These are phyloP conservation scores for Cordyceps tenuipes DNA, from an alignment of 2,329 filamentous ascomycete genomes.

Conservation along the genomic window DNA sequence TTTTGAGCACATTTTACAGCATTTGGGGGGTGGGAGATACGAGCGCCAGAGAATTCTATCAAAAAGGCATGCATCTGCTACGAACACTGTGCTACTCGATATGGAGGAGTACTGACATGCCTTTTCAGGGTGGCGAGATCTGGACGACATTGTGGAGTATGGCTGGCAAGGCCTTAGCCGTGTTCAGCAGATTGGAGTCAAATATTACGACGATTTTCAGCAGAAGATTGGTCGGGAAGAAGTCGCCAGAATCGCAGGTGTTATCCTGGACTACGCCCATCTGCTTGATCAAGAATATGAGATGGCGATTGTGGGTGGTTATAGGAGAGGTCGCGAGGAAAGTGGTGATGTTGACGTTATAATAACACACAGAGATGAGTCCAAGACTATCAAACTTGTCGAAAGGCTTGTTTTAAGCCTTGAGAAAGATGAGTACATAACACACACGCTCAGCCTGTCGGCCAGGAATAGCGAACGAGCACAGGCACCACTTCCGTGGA, in stretches of 20 bases:
- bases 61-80: conserved; percentile 36
- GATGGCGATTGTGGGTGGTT: conserved; percentile 66
- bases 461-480: conserved; percentile 63
- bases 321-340: conserved; percentile 65
- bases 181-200: conserved; percentile 87
- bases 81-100: not conserved
- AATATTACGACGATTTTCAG: conserved; percentile 83
- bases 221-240: conserved; percentile 63
- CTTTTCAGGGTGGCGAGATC: conserved; percentile 60
- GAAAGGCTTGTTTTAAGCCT: conserved; percentile 61
- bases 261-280: conserved; percentile 60
- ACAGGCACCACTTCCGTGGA: conserved; percentile 52
- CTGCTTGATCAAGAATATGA: conserved; percentile 47
- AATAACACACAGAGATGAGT: conserved; percentile 67
- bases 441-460: conserved; percentile 69
- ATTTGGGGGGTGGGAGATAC: conserved; percentile 89
- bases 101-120: not conserved
- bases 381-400: conserved; percentile 61
- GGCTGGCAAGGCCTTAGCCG: conserved; percentile 69
- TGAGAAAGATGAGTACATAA: conserved; percentile 63
- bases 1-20: conserved; percentile 64
- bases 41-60: conserved; percentile 75
- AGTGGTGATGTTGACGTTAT: conserved; percentile 83
- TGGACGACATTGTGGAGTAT: conserved; percentile 78
- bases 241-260: conserved; percentile 58